These are phyloP conservation scores for Rasamsonia emersonii DNA, from an alignment of 2,329 filamentous ascomycete genomes.

Conservation along the genomic window DNA sequence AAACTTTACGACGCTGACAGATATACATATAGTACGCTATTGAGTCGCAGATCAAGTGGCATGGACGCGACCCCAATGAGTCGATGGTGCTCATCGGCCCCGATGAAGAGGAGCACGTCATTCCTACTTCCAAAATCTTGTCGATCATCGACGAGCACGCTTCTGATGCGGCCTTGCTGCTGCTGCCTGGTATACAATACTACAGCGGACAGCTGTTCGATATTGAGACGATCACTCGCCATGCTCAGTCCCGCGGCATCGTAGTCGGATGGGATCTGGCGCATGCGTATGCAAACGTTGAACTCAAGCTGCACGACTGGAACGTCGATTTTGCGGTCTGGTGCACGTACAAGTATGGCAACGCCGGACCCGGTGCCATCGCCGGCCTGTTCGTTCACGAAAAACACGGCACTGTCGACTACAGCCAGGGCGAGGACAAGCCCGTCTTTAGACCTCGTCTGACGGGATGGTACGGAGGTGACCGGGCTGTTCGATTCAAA, in stretches of 20 bases:
- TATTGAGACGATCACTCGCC: slow-evolving; percentile 64
- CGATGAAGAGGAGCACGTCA: slow-evolving; percentile 44
- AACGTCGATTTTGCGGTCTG: slow-evolving; percentile 81
- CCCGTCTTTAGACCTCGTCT: slow-evolving; percentile 57
- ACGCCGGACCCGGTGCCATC: slow-evolving; percentile 71
- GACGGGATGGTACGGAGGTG: slow-evolving; percentile 76
- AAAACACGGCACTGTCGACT: slow-evolving; percentile 47
- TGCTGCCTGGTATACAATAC: slow-evolving; percentile 83
- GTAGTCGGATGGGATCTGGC: slow-evolving; percentile 78
- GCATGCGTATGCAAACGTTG: slow-evolving; percentile 74
- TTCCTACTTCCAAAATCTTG: slow-evolving; percentile 63
- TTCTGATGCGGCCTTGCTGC: slow-evolving; percentile 60
- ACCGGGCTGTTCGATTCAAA: slow-evolving; percentile 64
- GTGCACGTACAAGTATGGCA: slow-evolving; percentile 94
- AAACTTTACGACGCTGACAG: slow-evolving; percentile 8
- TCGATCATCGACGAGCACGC: slow-evolving; percentile 65
- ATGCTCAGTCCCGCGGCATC: slow-evolving; percentile 62
- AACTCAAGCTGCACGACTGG: slow-evolving; percentile 73
- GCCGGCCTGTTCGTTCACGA: slow-evolving; percentile 73
- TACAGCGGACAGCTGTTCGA: slow-evolving; percentile 84
- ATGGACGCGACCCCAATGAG: slow-evolving; percentile 55
- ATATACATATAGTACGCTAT: slow-evolving; percentile 58
- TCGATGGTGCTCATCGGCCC: slow-evolving; percentile 68
- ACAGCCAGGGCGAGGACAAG: slow-evolving; percentile 31
- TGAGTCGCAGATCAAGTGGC: slow-evolving; percentile 67